These are phyloP conservation scores for Phycomyces nitens DNA, from an alignment of 192 early-diverging fungal genomes.

Conservation along the genomic window DNA sequence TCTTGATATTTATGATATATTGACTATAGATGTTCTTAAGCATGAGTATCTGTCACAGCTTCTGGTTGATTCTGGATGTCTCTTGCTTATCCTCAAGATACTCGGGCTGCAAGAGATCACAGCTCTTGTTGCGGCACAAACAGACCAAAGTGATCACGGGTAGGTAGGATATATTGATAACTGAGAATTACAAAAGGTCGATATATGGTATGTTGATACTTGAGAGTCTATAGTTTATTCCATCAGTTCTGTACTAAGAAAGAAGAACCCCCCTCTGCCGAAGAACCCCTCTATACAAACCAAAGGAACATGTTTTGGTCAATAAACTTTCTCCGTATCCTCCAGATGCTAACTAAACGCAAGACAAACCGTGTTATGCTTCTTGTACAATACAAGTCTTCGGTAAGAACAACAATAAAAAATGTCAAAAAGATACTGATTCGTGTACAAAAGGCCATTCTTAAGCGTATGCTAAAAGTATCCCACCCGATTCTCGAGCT, in stretches of 20 bases:
- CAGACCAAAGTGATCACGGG: conserved; percentile 41
- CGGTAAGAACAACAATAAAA: conserved; percentile 18
- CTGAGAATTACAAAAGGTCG: not conserved
- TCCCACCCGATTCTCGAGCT: conserved; percentile 60
- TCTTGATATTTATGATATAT: conserved; percentile 4
- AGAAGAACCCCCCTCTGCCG: not conserved
- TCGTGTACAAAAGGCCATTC: conserved; percentile 45
- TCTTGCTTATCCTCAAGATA: conserved; percentile 77
- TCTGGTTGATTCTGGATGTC: conserved; percentile 74
- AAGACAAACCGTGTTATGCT: conserved; percentile 74
- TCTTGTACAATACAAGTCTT: conserved; percentile 79
- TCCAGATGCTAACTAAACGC: conserved; percentile 77
- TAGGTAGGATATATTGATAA: conserved; percentile 23
- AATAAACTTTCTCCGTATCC: conserved; percentile 68
- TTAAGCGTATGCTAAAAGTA: conserved; percentile 74
- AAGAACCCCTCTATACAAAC: conserved; percentile 16
- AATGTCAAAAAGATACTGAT: not conserved
- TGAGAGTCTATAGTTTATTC: conserved; percentile 6
- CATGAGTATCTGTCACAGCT: conserved; percentile 74
- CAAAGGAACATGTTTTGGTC: conserved; percentile 64
- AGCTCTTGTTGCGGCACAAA: conserved; percentile 41
- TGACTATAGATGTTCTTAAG: conserved; percentile 53
- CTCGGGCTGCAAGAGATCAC: conserved; percentile 66
- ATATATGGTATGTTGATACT: too few relatives aligned
- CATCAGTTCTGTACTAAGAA: not conserved